Percentiles rank a stretch among this genome's conserved stretches.
These are phyloP conservation scores for Phytopythium chamaehyphon DNA, from an alignment of 352 stramenopile genomes.

Conservation along the genomic window DNA sequence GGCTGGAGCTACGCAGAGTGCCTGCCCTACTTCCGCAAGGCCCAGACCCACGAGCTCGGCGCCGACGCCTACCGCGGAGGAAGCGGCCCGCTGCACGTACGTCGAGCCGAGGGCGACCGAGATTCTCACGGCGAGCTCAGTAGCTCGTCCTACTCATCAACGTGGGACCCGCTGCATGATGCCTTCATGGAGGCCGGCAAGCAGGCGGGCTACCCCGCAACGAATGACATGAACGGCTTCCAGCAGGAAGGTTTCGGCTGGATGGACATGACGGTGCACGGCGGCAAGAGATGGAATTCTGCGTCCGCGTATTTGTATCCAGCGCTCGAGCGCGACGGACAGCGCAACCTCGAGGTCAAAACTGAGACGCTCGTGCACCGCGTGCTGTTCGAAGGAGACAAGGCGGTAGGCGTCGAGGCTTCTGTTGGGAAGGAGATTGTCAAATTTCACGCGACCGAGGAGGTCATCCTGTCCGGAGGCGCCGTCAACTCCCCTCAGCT, in stretches of 20 bases:
- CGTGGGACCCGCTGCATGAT: conserved; percentile 70
- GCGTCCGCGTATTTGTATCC: conserved; percentile 74
- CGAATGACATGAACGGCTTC: conserved; percentile 88
- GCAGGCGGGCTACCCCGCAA: conserved; percentile 82
- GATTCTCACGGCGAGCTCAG: background rate
- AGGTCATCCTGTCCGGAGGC: conserved; percentile 85
- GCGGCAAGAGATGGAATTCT: conserved; percentile 75
- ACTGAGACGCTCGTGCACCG: conserved; percentile 84
- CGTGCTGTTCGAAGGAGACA: conserved; percentile 77
- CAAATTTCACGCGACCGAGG: conserved; percentile 61
- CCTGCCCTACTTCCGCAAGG: conserved; percentile 77
- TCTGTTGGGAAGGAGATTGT: conserved; percentile 66
- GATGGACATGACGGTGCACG: conserved; percentile 87
- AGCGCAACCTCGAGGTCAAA: conserved; percentile 56
- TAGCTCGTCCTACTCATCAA: conserved; percentile 1
- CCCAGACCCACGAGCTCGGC: conserved; percentile 53
- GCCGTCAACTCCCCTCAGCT: conserved; percentile 88
- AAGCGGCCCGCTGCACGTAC: conserved; percentile 56
- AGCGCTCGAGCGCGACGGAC: conserved; percentile 33
- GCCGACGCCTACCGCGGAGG: conserved; percentile 53
- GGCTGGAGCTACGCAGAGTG: conserved; percentile 72
- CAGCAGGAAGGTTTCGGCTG: conserved; percentile 87
- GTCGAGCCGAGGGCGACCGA: conserved; percentile 8
- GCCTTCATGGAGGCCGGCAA: conserved; percentile 86
- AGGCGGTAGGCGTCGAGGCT: conserved; percentile 63